Base-by-base conservation (phyloP, 148 eudicot genomes). In the Fagopyrum esculentum region DNA sequence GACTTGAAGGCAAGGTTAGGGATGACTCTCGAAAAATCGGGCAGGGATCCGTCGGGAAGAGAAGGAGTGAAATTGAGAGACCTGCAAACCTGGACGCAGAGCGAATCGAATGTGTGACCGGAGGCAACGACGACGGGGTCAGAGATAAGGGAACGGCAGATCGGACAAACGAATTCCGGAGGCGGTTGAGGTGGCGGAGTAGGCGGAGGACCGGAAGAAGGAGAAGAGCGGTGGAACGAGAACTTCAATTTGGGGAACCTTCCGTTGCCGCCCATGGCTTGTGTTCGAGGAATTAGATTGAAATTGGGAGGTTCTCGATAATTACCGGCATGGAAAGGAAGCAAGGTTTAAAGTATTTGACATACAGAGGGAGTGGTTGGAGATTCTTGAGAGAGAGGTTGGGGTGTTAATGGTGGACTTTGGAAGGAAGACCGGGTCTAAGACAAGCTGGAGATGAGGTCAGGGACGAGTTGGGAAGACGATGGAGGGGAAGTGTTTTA, bases 31-130 rank as follows among this genome's bases (percentile, higher is more conserved):
- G 86, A 47, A 48, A 88, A 82, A 73, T 91, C 87, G 29, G 92
- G 88, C 2, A 6, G 66, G 16, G 93, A 78, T 2, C 89, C 89
- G 74, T 88, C 91, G 12, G 87, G 22, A 4, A 89, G 84, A 0
- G 78, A 15, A 0, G 97, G 97, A 1, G 63, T 12, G 66, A 82
- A 88, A 10, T 74, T 74, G 10, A 89, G 85, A 6, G 82, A 78
- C 15, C 22, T 72, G 51, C 96, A 92, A 51, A 85, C 88, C 29
- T 86, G 80, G 0, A 84, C 86, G n/a, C 89, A 85, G 4, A 80
- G 54, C 1, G 96, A 83, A 75, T 95, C 99, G 64, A 90, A 87
- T 56, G 93, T 90, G 44, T 92, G 96, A 6, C 99, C 99, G 2
- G 96, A 89, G 15, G 81, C 75, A 45, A 92, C 80, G 0, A 90